Base-by-base conservation (phyloP, 768 basidiomycete genomes). In the Mycena epipterygia region DNA sequence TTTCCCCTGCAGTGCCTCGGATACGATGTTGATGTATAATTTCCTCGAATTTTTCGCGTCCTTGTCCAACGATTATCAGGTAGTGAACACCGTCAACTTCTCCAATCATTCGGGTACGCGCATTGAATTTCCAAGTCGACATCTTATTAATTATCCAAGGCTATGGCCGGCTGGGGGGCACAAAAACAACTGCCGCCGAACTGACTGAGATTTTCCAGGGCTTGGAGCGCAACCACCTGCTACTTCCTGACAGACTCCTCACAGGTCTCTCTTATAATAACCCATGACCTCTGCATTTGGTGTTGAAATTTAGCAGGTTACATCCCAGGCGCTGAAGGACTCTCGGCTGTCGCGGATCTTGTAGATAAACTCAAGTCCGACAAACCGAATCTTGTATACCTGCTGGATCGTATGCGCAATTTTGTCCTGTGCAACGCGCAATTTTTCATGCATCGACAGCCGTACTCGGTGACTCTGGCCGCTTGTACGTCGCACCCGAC, bases 401-500 rank as follows among this genome's bases (percentile, higher is more conserved):
- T 99, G 29, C 86, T 99, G 32, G 97, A 99, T 81, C 96, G 96
- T 97, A 80, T 77, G 95, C 84, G 23, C 21, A 14, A 41, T 44
- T 68, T 14, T 48, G 3, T 57, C 44, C 19, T 55, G 6, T 29
- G 8, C 52, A 61, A 19, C 55, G 13, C 35, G 52, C 46, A n/a
- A 29, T 25, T 51, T 61, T 44, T 60, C 33, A 68, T 39, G 27
- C 23, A 9, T 42, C 33, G 51, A 19, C 75, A 98, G 96, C 98
- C 41, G 98, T 99, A 2, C 90, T 99, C 81, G 98, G 98, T 7
- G 98, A 99, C 80, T 86, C 95, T 16, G 96, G 95, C 6, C 87
- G 84, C 42, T 83, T 99, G 17, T 99, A 99, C 75, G 96, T 98
- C 25, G 89, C 96, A 5, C 85, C 91, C 25, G 91, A 95, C 70